Evolutionary conservation across 2,329 filamentous ascomycete genomes (phyloP).

Genomic region (Rhinocladiella similis): DNA sequence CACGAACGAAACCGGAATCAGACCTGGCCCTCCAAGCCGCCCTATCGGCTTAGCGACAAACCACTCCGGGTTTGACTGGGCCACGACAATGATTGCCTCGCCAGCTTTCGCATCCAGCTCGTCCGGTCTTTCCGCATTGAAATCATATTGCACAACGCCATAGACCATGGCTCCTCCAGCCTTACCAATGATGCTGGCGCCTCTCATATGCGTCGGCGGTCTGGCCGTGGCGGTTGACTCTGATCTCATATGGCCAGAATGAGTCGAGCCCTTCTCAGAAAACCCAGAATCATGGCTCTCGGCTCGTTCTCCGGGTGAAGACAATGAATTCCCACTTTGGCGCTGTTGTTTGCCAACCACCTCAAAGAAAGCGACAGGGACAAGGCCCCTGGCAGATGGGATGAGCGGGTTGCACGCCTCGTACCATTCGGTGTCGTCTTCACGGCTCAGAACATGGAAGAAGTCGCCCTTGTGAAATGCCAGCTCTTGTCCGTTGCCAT

Average conservation of each 20-base stretch:
- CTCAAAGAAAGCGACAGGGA: constrained; percentile 93
- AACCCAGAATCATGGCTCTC: constrained; percentile 91
- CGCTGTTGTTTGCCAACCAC: constrained; percentile 87
- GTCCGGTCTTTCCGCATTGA: constrained; percentile 90
- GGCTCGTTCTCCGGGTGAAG: constrained; percentile 48
- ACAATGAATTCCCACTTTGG: constrained; percentile 74
- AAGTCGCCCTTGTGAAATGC: constrained; percentile 95
- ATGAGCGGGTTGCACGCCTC: constrained; percentile 94
- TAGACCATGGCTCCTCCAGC: constrained; percentile 83
- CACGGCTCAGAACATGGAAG: constrained; percentile 94
- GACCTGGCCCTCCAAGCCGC: constrained; percentile 85
- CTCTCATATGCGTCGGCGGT: constrained; percentile 39
- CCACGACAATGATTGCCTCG: constrained; percentile 97
- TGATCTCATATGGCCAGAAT: constrained; percentile 34
- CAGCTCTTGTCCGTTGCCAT: constrained; percentile 68
- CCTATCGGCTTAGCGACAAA: constrained; percentile 99
- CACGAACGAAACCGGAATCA: constrained; percentile 96
- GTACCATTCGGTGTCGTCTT: constrained; percentile 95
- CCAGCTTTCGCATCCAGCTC: constrained; percentile 93
- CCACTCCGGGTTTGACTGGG: constrained; percentile 98
- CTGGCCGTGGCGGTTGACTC: constrained; percentile 37
- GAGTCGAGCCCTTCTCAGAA: constrained; percentile 53
- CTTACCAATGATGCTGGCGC: constrained; percentile 50
- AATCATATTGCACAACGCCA: constrained; percentile 95
- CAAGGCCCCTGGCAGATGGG: constrained; percentile 82